phyloP scores from a whole-genome alignment of 225 moss, liverwort and hornwort species.

The Pseudisothecium myosuroides region DNA sequence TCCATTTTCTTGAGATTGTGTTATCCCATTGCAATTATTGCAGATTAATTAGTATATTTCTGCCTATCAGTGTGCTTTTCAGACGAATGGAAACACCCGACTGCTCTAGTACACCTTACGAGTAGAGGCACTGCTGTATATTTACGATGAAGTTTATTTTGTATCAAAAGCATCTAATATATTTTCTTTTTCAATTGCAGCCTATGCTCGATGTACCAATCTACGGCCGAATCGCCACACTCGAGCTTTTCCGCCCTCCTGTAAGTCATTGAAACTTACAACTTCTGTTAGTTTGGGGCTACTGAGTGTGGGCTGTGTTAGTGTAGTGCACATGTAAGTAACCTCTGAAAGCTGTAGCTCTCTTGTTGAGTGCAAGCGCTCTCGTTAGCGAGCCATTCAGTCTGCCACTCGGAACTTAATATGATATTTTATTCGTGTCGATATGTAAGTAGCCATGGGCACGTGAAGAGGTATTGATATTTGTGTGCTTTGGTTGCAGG shows the following conservation, averaged over 20 bases:
- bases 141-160: not conserved
- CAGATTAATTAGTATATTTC: not conserved
- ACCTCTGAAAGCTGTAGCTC: not conserved
- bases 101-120: not conserved
- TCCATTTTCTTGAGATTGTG: not conserved
- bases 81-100: not conserved
- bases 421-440: not conserved
- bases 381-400: not conserved
- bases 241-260: constrained; percentile 94
- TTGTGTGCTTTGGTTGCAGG: constrained; percentile 38
- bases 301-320: not conserved
- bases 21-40: not conserved
- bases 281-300: not conserved
- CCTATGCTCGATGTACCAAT: constrained; percentile 98
- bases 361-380: not conserved
- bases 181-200: constrained; percentile 23
- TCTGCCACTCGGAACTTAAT: not conserved
- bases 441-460: not conserved
- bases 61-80: not conserved
- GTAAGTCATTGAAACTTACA: constrained; percentile 22
- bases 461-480: not conserved
- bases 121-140: not conserved
- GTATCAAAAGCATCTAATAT: not conserved
- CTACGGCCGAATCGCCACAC: constrained; percentile 90
- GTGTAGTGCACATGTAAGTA: not conserved